Percentiles rank a stretch among this genome's conserved stretches.
These are phyloP conservation scores for Aspergillus hiratsukae DNA, from an alignment of 2,329 filamentous ascomycete species.

Conservation along the genomic window DNA sequence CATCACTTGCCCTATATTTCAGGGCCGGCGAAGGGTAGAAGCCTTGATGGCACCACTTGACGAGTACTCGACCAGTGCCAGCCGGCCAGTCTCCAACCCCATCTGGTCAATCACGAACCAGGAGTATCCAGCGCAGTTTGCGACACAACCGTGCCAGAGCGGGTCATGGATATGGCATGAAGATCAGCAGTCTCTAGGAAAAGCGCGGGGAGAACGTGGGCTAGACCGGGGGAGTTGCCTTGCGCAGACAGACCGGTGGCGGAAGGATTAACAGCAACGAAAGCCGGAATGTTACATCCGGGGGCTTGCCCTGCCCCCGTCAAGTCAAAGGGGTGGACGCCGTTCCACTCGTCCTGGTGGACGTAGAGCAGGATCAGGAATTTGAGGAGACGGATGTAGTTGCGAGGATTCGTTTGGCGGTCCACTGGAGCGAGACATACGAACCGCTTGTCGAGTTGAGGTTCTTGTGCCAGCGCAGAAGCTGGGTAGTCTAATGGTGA, in stretches of 20 bases:
- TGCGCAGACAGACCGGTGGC: too few species aligned
- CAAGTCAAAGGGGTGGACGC: too few species aligned
- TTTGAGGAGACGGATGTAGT: neutral
- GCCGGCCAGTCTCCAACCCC: neutral
- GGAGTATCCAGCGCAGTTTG: too few species aligned
- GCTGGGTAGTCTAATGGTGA: too few species aligned
- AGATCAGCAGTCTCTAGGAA: neutral
- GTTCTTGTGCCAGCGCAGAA: neutral
- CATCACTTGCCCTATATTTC: neutral
- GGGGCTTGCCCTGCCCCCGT: too few species aligned
- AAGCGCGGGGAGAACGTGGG: too few species aligned
- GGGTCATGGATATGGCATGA: neutral
- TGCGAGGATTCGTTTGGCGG: too few species aligned
- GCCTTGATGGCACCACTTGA: neutral
- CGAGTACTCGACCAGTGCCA: neutral
- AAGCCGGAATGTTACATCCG: too few species aligned
- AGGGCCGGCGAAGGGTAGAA: neutral
- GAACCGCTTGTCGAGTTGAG: neutral
- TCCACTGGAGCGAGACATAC: too few species aligned
- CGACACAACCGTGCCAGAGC: neutral
- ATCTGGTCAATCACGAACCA: neutral
- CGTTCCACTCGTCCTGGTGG: neutral
- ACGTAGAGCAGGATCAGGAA: neutral
- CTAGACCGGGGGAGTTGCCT: too few species aligned
- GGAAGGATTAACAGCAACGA: too few species aligned